Conservation (phyloP, 2,329 filamentous ascomycete species). For the Periconia digitata region DNA sequence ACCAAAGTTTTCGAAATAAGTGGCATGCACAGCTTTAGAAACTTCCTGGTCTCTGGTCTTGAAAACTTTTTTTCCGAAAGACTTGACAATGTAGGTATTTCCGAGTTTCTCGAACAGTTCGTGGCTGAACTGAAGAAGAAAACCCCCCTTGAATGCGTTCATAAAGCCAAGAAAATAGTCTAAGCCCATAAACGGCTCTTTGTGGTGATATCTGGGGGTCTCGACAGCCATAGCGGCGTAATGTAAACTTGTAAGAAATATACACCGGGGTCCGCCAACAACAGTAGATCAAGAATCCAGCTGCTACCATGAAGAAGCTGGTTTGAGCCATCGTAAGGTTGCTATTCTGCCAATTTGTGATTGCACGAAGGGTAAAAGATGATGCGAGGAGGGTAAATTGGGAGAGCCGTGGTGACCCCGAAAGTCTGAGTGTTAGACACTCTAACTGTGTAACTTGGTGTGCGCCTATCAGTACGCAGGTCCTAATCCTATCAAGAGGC, state of each 20-base stretch:
- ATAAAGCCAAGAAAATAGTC: constrained; percentile 19
- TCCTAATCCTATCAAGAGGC: too few relatives aligned
- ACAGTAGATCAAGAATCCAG: too few relatives aligned
- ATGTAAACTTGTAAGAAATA: background rate
- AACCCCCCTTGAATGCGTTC: constrained; percentile 12
- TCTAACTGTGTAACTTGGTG: too few relatives aligned
- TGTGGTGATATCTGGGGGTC: constrained; percentile 18
- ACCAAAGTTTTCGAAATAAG: background rate
- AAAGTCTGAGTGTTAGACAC: too few relatives aligned
- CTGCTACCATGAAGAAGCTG: too few relatives aligned
- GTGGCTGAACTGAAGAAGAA: constrained; percentile 1
- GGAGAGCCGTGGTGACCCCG: too few relatives aligned
- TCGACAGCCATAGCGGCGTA: constrained; percentile 7
- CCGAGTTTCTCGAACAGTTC: background rate
- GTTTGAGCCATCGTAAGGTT: too few relatives aligned
- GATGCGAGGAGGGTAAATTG: too few relatives aligned
- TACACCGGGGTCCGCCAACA: too few relatives aligned
- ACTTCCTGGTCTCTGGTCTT: background rate
- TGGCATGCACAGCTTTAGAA: background rate
- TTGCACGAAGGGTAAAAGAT: too few relatives aligned
- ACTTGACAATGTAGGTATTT: background rate
- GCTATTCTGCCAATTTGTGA: too few relatives aligned
- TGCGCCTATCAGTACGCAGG: too few relatives aligned
- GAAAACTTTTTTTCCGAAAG: background rate
- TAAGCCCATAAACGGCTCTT: constrained; percentile 19